A percentile compares a stretch with the other conserved stretches of the same genome.
Conservation (phyloP, 1,284 basidiomycete species). For the Gomphus sp. region DNA sequence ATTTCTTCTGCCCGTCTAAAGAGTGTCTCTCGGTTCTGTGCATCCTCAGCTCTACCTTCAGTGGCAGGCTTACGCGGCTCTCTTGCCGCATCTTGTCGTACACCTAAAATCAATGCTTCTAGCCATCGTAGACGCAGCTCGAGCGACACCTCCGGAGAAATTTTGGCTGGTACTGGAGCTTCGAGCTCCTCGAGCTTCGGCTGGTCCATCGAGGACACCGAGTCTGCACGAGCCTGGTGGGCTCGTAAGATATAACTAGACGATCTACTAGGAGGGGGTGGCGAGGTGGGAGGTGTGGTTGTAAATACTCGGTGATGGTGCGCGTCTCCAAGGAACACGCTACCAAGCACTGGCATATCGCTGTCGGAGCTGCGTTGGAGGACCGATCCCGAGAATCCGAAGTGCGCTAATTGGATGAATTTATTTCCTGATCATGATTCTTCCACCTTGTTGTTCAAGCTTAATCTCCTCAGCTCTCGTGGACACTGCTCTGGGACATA, state of each 20-base stretch:
- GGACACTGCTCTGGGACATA: too few species aligned
- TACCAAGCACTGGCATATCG: constrained; percentile 51
- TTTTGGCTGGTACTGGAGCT: constrained; percentile 24
- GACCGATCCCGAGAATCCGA: background rate
- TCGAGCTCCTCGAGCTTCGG: constrained; percentile 12
- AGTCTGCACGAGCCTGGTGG: background rate
- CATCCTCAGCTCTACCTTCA: constrained; percentile 26
- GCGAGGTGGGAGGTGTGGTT: constrained; percentile 53
- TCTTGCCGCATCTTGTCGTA: constrained; percentile 37
- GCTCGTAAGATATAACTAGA: background rate
- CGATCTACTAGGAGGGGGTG: constrained; percentile 33
- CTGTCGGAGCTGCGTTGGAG: background rate
- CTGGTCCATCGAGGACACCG: background rate
- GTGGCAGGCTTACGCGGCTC: constrained; percentile 25
- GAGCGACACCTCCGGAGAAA: constrained; percentile 57
- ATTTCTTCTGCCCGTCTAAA: constrained; percentile 49
- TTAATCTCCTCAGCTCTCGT: too few species aligned
- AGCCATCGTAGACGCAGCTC: constrained; percentile 68
- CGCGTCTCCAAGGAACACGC: constrained; percentile 67
- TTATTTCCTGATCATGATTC: background rate
- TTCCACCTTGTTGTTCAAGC: too few species aligned
- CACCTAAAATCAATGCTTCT: constrained; percentile 62
- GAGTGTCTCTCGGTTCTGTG: constrained; percentile 30
- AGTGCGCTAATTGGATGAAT: background rate
- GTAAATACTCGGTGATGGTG: constrained; percentile 51